Evolutionary conservation across 495 filamentous ascomycete genomes (phyloP).

Genomic region (Rhypophila decipiens): DNA sequence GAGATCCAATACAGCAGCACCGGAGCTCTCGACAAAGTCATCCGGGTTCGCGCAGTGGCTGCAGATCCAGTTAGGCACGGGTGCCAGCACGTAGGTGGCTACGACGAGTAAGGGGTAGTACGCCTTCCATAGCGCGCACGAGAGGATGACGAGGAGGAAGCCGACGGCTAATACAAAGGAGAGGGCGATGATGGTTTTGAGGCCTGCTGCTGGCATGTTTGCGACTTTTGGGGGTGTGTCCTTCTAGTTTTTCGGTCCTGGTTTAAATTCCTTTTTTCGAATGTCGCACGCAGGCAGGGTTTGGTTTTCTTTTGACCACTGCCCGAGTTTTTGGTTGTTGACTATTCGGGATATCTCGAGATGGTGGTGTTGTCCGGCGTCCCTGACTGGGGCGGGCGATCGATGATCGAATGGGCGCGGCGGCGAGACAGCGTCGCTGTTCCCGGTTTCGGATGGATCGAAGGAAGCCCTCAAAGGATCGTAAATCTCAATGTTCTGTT

Average conservation of each 20-base stretch:
- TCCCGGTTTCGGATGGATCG: too few species aligned
- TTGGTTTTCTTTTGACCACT: too few species aligned
- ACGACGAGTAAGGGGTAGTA: constrained; percentile 94
- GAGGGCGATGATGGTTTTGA: constrained; percentile 97
- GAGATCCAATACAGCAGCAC: constrained; percentile 78
- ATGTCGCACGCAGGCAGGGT: too few species aligned
- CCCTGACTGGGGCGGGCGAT: too few species aligned
- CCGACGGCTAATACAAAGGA: constrained; percentile 98
- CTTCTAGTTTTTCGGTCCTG: background rate
- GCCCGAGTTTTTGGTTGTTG: too few species aligned
- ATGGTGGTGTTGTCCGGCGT: too few species aligned
- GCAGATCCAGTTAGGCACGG: constrained; percentile 94
- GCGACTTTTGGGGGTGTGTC: background rate
- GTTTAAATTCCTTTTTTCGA: background rate
- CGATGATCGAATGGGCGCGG: too few species aligned
- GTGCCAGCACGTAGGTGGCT: constrained; percentile 88
- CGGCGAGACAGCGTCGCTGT: too few species aligned
- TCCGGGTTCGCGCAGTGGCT: constrained; percentile 82
- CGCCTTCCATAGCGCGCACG: constrained; percentile 85
- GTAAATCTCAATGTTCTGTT: too few species aligned
- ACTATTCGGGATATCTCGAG: too few species aligned
- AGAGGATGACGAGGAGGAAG: constrained; percentile 98
- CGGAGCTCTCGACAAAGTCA: constrained; percentile 86
- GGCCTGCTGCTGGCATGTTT: constrained; percentile 75
- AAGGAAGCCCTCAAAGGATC: too few species aligned